Base-by-base conservation (phyloP, 345 rosid genomes). In the Bretschneidera sinensis region DNA sequence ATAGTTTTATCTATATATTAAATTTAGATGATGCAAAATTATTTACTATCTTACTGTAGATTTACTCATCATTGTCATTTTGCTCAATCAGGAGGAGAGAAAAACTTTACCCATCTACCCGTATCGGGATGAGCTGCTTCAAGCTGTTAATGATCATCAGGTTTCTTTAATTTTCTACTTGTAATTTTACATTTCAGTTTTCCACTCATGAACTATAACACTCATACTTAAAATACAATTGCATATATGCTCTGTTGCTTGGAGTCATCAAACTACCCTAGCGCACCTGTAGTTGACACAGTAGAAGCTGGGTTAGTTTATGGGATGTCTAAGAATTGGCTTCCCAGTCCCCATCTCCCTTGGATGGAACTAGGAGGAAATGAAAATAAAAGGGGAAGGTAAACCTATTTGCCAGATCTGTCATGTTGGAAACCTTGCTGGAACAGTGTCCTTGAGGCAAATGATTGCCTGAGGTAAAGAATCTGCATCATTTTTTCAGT, bases 21-120 rank as follows among this genome's bases (percentile, higher is more conserved):
- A 10, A 1, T 16, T 2, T 6, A 20, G 22, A 24, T 34, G 64
- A 25, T 56, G 18, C 24, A 17, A 17, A 45, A 35, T 21, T 31
- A 5, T 17, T 23, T 8, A n/a, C 51, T 10, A 1, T 6, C 21
- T 23, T 50, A 28, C 7, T 23, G 33, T 21, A 17, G 20, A 31
- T 61, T 55, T 66, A 43, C 43, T 59, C 39, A 52, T 14, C 33
- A 23, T 48, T 64, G 49, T 10, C 13, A 18, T 64, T 33, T 48
- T 65, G 0, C 31, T 53, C 13, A 6, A 74, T 71, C 77, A 91
- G 96, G 98, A 78, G 67, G 99, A 87, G 28, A 78, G 97, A 47
- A 94, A 78, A 79, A 80, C 80, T 57, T 79, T 94, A 53, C 99
- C 99, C 24, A 84, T 94, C 55, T 94, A 84, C 68, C 88, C 78